Base-by-base conservation (phyloP, 345 rosid species). In the Clausena lansium region DNA sequence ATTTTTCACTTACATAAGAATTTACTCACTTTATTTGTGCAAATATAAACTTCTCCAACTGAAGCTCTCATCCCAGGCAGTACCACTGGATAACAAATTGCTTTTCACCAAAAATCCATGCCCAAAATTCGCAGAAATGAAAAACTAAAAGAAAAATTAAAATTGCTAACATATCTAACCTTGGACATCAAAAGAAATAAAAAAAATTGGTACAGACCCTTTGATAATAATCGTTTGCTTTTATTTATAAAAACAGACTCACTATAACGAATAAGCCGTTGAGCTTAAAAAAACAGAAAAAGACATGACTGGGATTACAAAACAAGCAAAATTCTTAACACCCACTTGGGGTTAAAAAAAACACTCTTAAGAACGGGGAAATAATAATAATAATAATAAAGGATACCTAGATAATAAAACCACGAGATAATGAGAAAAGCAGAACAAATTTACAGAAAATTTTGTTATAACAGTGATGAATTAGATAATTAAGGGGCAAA, bases 51-150 rank as follows among this genome's bases (percentile, higher is more conserved):
- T 67, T 54, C 55, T 68, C 76, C 83, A 79, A 58, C 81, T 75
- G 79, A 77, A 77, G 75, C 77, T 83, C 57, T 81, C 85, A 80
- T 81, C 77, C 79, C 85, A 80, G 79, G 84, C 70, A 77, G 75
- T 60, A 75, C 57, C 80, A 75, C 68, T 60, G 69, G 62, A 76
- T 11, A 80, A 30, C 64, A 59, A 76, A 62, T 74, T 45, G 77
- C 41, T 70, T 74, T 68, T 77, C 75, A 75, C 75, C 64, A 41
- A 68, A 76, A 61, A 45, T 33, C 30, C 64, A 75, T n/a, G 27
- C 45, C 79, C 57, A 7, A 74, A 81, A 33, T 32, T 32, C 32
- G 41, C 39, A 30, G n/a, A 77, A 64, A 35, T n/a, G 27, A 32
- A 55, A 79, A 72, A 35, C 20, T 20, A 25, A 35, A 58, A 11